phyloP scores from a whole-genome alignment of 805 yeast genomes.

The Zygosaccharomyces kombuchaensis region DNA sequence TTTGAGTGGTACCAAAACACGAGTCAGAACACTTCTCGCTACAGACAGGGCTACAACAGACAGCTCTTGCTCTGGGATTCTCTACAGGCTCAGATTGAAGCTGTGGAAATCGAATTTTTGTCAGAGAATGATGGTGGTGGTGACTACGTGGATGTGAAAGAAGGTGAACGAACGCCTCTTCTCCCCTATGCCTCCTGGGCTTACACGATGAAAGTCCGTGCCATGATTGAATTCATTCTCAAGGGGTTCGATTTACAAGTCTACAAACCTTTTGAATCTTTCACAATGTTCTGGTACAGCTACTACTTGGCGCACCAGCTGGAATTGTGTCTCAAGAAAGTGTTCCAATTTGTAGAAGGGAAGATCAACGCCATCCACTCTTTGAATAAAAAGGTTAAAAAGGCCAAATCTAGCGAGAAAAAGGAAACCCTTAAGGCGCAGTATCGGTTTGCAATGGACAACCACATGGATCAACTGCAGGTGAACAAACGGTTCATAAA shows the following conservation, averaged over 20 bases:
- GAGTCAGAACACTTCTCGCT: conserved; percentile 73
- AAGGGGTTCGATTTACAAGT: conserved; percentile 73
- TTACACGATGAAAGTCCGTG: conserved; percentile 56
- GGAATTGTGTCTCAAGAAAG: conserved; percentile 38
- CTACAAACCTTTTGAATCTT: conserved; percentile 66
- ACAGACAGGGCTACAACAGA: conserved; percentile 67
- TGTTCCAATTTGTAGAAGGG: conserved; percentile 30
- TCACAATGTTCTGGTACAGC: conserved; percentile 64
- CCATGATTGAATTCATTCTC: conserved; percentile 69
- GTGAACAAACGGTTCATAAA: conserved; percentile 26
- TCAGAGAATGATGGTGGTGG: conserved; percentile 34
- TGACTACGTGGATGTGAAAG: conserved; percentile 17
- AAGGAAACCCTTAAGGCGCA: conserved; percentile 39
- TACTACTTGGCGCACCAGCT: conserved; percentile 50
- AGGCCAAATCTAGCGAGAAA: conserved; percentile 48
- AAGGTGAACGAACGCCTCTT: conserved; percentile 35
- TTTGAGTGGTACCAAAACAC: conserved; percentile 42
- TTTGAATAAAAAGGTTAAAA: conserved; percentile 41
- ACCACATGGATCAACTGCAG: conserved; percentile 37
- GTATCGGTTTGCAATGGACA: conserved; percentile 33
- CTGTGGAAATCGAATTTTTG: conserved; percentile 48
- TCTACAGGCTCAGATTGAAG: conserved; percentile 69
- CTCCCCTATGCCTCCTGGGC: conserved; percentile 71
- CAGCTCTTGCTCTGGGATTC: conserved; percentile 66
- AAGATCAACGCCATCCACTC: conserved; percentile 35